These are phyloP conservation scores for Termitomyces sp. DNA, from an alignment of 768 basidiomycete genomes.

Conservation along the genomic window DNA sequence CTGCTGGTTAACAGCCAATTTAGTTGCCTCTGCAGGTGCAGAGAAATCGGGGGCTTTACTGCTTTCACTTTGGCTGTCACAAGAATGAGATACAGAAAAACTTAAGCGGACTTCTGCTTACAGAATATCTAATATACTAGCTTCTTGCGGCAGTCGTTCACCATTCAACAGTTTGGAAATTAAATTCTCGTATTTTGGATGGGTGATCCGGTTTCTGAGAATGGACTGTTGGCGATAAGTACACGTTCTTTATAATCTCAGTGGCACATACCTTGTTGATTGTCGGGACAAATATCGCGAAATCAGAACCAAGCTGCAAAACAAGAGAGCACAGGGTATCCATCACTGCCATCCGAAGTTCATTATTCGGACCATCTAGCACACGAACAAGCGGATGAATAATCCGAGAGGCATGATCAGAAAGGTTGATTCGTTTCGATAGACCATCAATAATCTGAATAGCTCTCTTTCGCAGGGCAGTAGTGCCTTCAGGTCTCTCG, in stretches of 20 bases:
- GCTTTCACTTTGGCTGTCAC: slow-evolving; percentile 46
- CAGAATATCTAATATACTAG: slow-evolving; percentile 64
- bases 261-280: slow-evolving; percentile 75
- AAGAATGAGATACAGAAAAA: slow-evolving; percentile 2
- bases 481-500: slow-evolving; percentile 72
- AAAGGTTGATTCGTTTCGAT: slow-evolving; percentile 91
- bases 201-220: slow-evolving; percentile 67
- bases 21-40: slow-evolving; percentile 81
- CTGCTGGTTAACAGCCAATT: slow-evolving; percentile 93
- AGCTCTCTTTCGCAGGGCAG: slow-evolving; percentile 76
- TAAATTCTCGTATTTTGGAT: slow-evolving; percentile 82
- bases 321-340: slow-evolving; percentile 91
- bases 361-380: slow-evolving; percentile 65
- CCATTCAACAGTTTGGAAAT: slow-evolving; percentile 88
- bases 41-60: slow-evolving; percentile 65
- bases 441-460: slow-evolving; percentile 89
- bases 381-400: slow-evolving; percentile 93
- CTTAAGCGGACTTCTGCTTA: slow-evolving; percentile 25
- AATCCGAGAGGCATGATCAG: slow-evolving; percentile 94
- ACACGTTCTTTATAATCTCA: not conserved
- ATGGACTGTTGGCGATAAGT: slow-evolving; percentile 47
- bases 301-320: slow-evolving; percentile 91
- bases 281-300: slow-evolving; percentile 95
- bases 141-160: slow-evolving; percentile 86
- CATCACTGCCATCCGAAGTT: slow-evolving; percentile 82